Conservation (phyloP, 495 filamentous ascomycete genomes). For the Podospora didyma region DNA sequence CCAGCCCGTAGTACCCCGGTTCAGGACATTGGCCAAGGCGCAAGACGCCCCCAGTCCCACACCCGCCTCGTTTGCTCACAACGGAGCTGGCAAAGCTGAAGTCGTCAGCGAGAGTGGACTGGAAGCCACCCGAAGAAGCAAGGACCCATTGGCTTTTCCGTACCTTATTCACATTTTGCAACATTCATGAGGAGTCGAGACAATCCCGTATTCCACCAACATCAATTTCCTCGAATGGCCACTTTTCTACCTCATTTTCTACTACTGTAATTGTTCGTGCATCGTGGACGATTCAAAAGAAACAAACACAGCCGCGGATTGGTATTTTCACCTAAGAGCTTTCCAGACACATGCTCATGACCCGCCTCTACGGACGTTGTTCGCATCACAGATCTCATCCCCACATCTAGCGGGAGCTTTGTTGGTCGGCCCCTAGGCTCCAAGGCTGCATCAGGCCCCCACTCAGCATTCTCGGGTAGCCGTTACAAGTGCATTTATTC, state of each 20-base stretch:
- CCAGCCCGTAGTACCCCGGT: too few relatives aligned
- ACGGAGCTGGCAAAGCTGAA: conserved; percentile 2
- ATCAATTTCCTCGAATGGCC: too few relatives aligned
- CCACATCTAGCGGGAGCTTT: neutral
- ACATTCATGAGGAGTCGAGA: neutral
- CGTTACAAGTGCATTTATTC: too few relatives aligned
- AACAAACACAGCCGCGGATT: too few relatives aligned
- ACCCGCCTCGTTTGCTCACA: conserved; percentile 3
- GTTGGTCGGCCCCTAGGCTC: neutral
- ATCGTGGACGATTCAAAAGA: too few relatives aligned
- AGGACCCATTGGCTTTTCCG: conserved; percentile 2
- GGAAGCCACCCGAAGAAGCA: conserved; percentile 29
- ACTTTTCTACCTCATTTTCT: too few relatives aligned
- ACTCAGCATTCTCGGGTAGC: too few relatives aligned
- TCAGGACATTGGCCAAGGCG: conserved; percentile 13
- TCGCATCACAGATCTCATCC: neutral
- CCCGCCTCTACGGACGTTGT: neutral
- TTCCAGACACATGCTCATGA: too few relatives aligned
- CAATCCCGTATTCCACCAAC: too few relatives aligned
- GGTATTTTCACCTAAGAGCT: too few relatives aligned
- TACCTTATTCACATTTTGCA: neutral
- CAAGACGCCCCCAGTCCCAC: conserved; percentile 7
- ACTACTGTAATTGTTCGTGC: too few relatives aligned
- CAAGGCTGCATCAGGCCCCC: neutral
- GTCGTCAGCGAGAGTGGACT: too few relatives aligned